These are phyloP conservation scores for Pulicaria dysenterica DNA, from an alignment of 129 eudicot species.

Conservation along the genomic window DNA sequence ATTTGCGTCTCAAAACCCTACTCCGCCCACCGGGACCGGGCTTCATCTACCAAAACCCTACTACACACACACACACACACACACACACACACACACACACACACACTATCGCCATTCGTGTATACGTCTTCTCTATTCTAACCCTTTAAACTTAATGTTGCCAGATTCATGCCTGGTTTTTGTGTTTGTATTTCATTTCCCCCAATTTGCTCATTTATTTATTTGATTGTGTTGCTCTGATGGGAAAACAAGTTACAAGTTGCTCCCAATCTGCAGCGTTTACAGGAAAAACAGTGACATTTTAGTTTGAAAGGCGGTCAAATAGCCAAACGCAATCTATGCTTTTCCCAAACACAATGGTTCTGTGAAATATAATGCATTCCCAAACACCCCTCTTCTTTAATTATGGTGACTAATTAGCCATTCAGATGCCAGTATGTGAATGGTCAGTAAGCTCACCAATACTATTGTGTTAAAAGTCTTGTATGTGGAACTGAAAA, in stretches of 20 bases:
- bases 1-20: too few relatives aligned
- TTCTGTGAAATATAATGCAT: too few relatives aligned
- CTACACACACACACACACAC: neutral
- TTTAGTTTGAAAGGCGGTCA: too few relatives aligned
- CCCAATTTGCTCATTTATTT: neutral
- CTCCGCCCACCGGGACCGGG: too few relatives aligned
- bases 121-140: neutral
- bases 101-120: neutral
- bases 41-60: too few relatives aligned
- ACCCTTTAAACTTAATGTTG: neutral
- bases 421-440: slow-evolving; percentile 31
- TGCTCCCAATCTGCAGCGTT: too few relatives aligned
- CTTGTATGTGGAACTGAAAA: slow-evolving; percentile 19
- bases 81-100: neutral
- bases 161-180: neutral
- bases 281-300: too few relatives aligned
- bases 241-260: too few relatives aligned
- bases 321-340: too few relatives aligned
- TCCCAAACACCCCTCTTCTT: neutral
- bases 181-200: neutral
- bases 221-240: neutral
- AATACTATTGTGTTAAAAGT: slow-evolving; percentile 21
- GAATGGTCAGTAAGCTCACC: slow-evolving; percentile 45
- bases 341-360: too few relatives aligned
- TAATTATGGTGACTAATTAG: slow-evolving; percentile 38